Evolutionary conservation across 371 early-diverging fungal genomes (phyloP).

Genomic region (Coemansia sp.): DNA sequence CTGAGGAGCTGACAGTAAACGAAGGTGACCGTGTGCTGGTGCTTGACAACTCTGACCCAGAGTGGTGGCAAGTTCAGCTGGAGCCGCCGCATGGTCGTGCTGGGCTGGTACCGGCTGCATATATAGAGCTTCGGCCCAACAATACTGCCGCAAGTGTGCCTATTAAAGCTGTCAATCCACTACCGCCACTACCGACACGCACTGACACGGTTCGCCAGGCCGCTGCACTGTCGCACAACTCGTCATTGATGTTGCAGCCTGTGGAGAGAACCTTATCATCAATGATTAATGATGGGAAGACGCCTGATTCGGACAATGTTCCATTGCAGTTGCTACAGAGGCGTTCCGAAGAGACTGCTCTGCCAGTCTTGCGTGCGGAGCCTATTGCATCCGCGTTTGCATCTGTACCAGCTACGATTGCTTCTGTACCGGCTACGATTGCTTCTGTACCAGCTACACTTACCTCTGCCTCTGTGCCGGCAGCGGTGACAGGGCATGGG

Average conservation of each 20-base stretch:
- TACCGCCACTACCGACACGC: conserved; percentile 18
- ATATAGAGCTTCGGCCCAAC: conserved; percentile 55
- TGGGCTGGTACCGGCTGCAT: conserved; percentile 74
- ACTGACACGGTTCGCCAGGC: conserved; percentile 31
- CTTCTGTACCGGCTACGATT: neutral
- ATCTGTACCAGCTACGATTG: neutral
- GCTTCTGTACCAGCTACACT: neutral
- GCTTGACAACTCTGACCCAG: conserved; percentile 71
- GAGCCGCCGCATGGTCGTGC: conserved; percentile 52
- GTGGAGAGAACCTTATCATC: neutral
- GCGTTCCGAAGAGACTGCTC: conserved; percentile 10
- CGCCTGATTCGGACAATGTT: conserved; percentile 43
- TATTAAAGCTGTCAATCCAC: neutral
- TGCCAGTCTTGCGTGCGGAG: neutral
- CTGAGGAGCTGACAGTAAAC: conserved; percentile 80
- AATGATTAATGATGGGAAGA: neutral
- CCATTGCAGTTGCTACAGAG: conserved; percentile 50
- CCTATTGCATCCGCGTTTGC: neutral
- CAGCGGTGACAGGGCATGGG: conserved; percentile 52
- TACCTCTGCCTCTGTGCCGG: conserved; percentile 13
- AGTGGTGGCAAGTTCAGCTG: conserved; percentile 77
- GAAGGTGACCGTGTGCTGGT: conserved; percentile 75
- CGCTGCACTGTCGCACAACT: conserved; percentile 4
- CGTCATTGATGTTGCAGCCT: neutral
- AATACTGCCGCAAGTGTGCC: neutral